Conservation (phyloP, 1,284 basidiomycete genomes). For the Sporisorium sorghi region DNA sequence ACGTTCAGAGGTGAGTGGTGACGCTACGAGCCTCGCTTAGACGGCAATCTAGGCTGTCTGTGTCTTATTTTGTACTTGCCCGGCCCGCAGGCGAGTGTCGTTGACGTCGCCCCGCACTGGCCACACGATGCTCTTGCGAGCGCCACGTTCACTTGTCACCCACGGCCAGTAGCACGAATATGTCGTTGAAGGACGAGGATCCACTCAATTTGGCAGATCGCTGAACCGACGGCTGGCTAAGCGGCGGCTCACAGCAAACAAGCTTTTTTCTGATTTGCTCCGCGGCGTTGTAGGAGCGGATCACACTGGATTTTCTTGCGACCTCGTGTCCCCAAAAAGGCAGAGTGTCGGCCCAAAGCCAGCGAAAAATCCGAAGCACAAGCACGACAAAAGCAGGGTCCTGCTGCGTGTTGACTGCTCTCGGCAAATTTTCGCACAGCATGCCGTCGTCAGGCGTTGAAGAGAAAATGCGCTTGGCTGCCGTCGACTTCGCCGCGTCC, state of each 20-base stretch:
- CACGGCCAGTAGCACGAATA: too few species aligned
- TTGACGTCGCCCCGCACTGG: background rate
- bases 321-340: background rate
- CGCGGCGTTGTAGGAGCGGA: constrained; percentile 23
- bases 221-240: too few species aligned
- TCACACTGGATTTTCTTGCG: constrained; percentile 11
- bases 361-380: too few species aligned
- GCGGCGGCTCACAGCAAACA: too few species aligned
- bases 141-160: too few species aligned
- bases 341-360: too few species aligned
- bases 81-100: constrained; percentile 7
- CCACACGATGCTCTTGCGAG: background rate
- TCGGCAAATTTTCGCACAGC: constrained; percentile 1
- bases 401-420: background rate
- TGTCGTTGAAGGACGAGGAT: too few species aligned
- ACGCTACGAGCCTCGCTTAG: constrained; percentile 41
- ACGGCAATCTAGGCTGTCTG: background rate
- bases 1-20: background rate
- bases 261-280: constrained; percentile 15
- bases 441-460: too few species aligned
- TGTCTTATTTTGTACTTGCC: background rate
- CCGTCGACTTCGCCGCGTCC: too few species aligned
- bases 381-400: constrained; percentile 30
- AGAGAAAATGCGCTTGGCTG: too few species aligned
- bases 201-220: too few species aligned